Conservation (phyloP, 2,329 filamentous ascomycete genomes). For the Anthostomella pinea region DNA sequence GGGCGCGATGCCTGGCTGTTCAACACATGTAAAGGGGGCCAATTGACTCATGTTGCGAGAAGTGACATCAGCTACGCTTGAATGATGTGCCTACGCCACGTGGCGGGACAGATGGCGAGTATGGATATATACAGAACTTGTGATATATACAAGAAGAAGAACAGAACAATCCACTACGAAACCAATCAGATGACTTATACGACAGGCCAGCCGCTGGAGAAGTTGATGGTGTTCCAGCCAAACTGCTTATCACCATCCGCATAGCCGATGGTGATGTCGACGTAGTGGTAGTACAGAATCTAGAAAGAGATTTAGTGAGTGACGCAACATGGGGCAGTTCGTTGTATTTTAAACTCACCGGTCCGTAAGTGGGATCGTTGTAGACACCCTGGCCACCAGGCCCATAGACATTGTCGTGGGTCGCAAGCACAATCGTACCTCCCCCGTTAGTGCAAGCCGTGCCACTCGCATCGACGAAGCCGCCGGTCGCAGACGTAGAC, state of each 20-base stretch:
- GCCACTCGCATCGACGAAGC: constrained; percentile 37
- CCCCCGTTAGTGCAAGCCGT: constrained; percentile 37
- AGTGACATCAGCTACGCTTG: too few species aligned
- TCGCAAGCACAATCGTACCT: constrained; percentile 59
- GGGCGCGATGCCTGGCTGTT: too few species aligned
- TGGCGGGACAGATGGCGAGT: too few species aligned
- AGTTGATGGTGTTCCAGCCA: constrained; percentile 50
- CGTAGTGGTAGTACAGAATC: constrained; percentile 47
- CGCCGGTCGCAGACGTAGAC: constrained; percentile 46
- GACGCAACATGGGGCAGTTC: too few species aligned
- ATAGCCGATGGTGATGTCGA: constrained; percentile 34
- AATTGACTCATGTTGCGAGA: too few species aligned
- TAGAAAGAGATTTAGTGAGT: too few species aligned
- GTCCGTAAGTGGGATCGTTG: constrained; percentile 29
- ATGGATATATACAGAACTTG: not conserved
- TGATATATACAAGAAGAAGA: not conserved
- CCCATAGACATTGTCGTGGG: constrained; percentile 59
- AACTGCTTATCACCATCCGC: constrained; percentile 45
- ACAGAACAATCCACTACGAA: not conserved
- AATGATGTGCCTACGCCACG: too few species aligned
- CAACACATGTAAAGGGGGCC: too few species aligned
- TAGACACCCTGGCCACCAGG: constrained; percentile 58
- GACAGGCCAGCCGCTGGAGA: constrained; percentile 47
- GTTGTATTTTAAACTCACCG: too few species aligned
- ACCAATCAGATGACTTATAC: constrained; percentile 16